phyloP scores from a whole-genome alignment of 2,329 filamentous ascomycete species.

The Cladophialophora immunda region DNA sequence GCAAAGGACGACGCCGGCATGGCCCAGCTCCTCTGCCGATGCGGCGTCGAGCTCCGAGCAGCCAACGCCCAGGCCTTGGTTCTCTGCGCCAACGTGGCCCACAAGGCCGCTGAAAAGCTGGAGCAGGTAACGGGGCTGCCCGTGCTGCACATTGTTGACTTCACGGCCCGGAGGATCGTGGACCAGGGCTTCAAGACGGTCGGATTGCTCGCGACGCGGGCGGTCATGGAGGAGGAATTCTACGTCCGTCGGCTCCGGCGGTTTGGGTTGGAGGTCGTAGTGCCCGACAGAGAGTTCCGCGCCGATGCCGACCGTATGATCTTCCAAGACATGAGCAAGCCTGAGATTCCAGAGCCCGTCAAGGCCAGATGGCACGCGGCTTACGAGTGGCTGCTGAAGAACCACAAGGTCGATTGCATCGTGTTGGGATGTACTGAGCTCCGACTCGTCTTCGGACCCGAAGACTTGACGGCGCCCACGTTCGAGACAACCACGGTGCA shows the following conservation, averaged over 20 bases:
- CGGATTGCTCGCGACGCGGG: constrained; percentile 27
- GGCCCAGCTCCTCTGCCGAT: constrained; percentile 11
- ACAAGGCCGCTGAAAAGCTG: constrained; percentile 28
- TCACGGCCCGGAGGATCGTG: constrained; percentile 18
- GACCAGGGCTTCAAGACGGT: constrained; percentile 19
- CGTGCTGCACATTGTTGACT: constrained; percentile 33
- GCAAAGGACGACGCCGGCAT: constrained; percentile 21
- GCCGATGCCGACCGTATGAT: constrained; percentile 20
- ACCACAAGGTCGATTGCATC: constrained; percentile 22
- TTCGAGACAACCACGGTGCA: constrained; percentile 22
- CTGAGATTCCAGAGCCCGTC: constrained; percentile 11
- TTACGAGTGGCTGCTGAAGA: constrained; percentile 4
- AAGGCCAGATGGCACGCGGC: constrained; percentile 6
- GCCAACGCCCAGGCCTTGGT: constrained; percentile 21
- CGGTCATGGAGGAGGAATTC: constrained; percentile 35
- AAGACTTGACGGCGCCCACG: constrained; percentile 12
- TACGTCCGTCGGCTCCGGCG: constrained; percentile 17
- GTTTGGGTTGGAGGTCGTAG: constrained; percentile 23
- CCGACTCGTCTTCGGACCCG: constrained; percentile 18
- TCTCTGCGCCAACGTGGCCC: constrained; percentile 29
- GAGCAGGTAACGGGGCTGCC: constrained; percentile 15
- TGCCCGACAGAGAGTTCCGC: constrained; percentile 22
- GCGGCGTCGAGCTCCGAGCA: constrained; percentile 20
- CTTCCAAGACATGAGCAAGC: constrained; percentile 27
- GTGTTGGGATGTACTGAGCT: constrained; percentile 30